Evolutionary conservation across 306 rosid genomes (phyloP), one percentile per base, ranked within the genome.

Genomic region (Oemleria cerasiformis): DNA sequence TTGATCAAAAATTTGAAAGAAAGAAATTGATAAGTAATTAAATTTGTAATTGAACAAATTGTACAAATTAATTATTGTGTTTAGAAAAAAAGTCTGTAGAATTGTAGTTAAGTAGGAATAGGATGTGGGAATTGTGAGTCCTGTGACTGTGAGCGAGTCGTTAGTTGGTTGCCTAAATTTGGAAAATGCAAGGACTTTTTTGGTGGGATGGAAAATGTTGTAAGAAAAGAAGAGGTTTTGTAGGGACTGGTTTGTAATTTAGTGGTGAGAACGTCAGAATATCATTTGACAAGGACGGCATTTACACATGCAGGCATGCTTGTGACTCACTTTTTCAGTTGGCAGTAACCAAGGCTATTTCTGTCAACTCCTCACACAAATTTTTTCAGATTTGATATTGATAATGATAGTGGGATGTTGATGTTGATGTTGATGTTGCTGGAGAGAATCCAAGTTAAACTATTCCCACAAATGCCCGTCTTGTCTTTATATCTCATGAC

Each of bases 311-410:
- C n/a, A 56, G 54, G 19, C 65, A 56, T 56, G 68, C 68, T 48
- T 61, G 78, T 68, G 70, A 66, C 15, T 3, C 23, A 39, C 70
- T n/a, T 61, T 30, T 78, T 73, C 75, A 67, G 61, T n/a, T 21
- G 41, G 68, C 70, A 49, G 70, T 19, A 9, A 56, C 36, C 30
- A 38, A 59, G 49, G 73, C 4, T 66, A 65, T 13, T 72, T 63
- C 17, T 21, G 62, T 44, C 12, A 21, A 36, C 9, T 11, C 11
- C 0, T 6, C 3, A n/a, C 7, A 3, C 7, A 38, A 57, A 38
- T 10, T 16, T 30, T 3, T 9, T 19, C 4, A 21, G 41, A 54
- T 65, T 66, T 56, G 45, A 72, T 57, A 78, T 40, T 15, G 17
- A 10, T 12, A 44, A 36, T 44, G 50, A 11, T 2, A 30, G 36